Evolutionary conservation across 306 rosid genomes (phyloP).

Genomic region (Fragaria iinumae): DNA sequence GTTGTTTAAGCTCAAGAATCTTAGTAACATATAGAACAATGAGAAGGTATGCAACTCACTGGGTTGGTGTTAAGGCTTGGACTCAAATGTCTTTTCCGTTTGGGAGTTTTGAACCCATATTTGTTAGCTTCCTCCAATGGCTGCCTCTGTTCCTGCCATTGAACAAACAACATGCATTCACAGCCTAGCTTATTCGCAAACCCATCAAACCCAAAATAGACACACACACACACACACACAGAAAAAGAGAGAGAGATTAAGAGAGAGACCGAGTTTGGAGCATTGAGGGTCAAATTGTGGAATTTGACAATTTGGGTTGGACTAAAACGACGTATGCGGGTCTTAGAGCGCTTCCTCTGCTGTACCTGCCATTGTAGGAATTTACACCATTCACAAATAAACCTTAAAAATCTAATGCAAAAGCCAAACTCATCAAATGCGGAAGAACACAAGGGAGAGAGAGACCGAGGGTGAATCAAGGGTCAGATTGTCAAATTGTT

Average conservation of each 20-base stretch:
- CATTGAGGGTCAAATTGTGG: neutral
- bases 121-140: neutral
- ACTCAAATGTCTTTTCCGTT: neutral
- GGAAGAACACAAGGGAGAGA: neutral
- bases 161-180: neutral
- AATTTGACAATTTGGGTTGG: neutral
- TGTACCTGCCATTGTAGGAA: neutral
- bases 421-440: neutral
- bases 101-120: neutral
- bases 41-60: neutral
- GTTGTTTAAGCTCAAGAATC: neutral
- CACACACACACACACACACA: neutral
- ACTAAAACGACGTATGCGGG: neutral
- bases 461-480: neutral
- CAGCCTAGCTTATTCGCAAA: neutral
- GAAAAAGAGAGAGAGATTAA: neutral
- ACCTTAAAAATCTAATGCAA: neutral
- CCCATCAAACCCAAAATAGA: neutral
- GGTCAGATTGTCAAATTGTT: neutral
- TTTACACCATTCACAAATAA: too few relatives aligned
- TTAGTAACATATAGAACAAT: neutral
- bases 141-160: conserved; percentile 2
- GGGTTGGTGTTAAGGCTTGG: neutral
- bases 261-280: neutral
- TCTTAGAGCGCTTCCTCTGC: neutral